A percentile compares a stretch with the other conserved stretches of the same genome.
Evolutionary conservation across 768 basidiomycete genomes (phyloP).

Genomic region (Termitomyces sp.): DNA sequence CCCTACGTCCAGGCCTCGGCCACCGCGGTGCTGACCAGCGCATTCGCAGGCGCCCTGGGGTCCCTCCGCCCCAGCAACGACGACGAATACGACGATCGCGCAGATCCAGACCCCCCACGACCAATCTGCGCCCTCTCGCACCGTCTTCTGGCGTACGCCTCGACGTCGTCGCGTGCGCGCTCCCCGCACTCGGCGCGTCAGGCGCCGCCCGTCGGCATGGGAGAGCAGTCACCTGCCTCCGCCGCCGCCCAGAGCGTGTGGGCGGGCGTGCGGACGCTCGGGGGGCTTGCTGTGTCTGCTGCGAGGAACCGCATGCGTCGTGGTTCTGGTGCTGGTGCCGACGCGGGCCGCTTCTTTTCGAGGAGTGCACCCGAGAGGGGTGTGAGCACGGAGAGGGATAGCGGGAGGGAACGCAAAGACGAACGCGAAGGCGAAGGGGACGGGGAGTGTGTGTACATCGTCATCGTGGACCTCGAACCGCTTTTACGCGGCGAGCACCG

Average conservation of each 20-base stretch:
- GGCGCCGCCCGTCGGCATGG: no score
- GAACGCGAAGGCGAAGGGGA: slow-evolving; percentile 10
- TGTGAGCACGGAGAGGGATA: slow-evolving; percentile 5
- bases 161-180: slow-evolving; percentile 2
- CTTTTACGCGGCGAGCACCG: slow-evolving; percentile 5
- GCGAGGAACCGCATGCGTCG: slow-evolving; percentile 29
- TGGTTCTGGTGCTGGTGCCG: not conserved
- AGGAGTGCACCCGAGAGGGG: slow-evolving; percentile 53
- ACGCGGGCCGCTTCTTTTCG: slow-evolving; percentile 40
- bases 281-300: slow-evolving; percentile 54
- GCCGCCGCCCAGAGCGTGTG: slow-evolving; percentile 53
- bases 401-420: slow-evolving; percentile 9
- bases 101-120: slow-evolving; percentile 13
- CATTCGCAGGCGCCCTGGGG: slow-evolving; percentile 3
- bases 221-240: not conserved
- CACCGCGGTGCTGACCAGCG: slow-evolving; percentile 6
- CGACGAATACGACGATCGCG: not conserved
- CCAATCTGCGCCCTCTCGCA: slow-evolving; percentile 51
- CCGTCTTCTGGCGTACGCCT: slow-evolving; percentile 59
- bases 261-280: slow-evolving; percentile 57
- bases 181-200: not conserved
- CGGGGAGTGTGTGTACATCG: slow-evolving; percentile 24
- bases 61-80: not conserved
- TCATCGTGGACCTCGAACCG: slow-evolving; percentile 47
- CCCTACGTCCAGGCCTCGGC: not conserved